Evolutionary conservation across 2,329 filamentous ascomycete genomes (phyloP).

Genomic region (Arthroderma sp.): DNA sequence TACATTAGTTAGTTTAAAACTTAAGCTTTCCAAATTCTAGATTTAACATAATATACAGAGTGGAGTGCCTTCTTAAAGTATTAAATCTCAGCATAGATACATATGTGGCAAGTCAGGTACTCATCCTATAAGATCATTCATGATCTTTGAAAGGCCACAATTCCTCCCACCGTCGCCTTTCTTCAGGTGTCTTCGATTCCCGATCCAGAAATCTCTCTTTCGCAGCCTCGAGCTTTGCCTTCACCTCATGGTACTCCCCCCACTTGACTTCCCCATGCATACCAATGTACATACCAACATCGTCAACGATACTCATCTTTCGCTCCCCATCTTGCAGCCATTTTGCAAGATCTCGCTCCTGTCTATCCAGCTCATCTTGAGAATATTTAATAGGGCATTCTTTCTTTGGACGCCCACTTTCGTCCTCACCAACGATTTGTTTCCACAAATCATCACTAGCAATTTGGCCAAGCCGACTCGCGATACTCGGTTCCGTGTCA

Average conservation of each 20-base stretch:
- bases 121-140: not conserved
- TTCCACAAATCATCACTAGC: slow-evolving; percentile 14
- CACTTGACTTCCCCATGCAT: slow-evolving; percentile 16
- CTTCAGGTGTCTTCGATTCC: slow-evolving; percentile 15
- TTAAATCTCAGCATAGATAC: no score
- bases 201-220: slow-evolving; percentile 14
- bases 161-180: slow-evolving; percentile 13
- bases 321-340: slow-evolving; percentile 16
- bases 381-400: slow-evolving; percentile 14
- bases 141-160: slow-evolving; percentile 11
- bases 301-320: slow-evolving; percentile 14
- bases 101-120: not conserved
- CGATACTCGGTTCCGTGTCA: slow-evolving; percentile 15
- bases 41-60: no score
- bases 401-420: slow-evolving; percentile 4
- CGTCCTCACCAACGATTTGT: slow-evolving; percentile 8
- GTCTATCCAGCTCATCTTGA: slow-evolving; percentile 10
- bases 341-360: slow-evolving; percentile 13
- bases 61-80: no score
- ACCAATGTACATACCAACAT: slow-evolving; percentile 16
- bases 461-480: slow-evolving; percentile 7
- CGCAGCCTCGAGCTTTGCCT: slow-evolving; percentile 14
- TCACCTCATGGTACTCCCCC: slow-evolving; percentile 13
- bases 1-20: no score
- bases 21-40: no score